These are phyloP conservation scores for Croton laevigatus DNA, from an alignment of 441 rosid species.

Conservation along the genomic window DNA sequence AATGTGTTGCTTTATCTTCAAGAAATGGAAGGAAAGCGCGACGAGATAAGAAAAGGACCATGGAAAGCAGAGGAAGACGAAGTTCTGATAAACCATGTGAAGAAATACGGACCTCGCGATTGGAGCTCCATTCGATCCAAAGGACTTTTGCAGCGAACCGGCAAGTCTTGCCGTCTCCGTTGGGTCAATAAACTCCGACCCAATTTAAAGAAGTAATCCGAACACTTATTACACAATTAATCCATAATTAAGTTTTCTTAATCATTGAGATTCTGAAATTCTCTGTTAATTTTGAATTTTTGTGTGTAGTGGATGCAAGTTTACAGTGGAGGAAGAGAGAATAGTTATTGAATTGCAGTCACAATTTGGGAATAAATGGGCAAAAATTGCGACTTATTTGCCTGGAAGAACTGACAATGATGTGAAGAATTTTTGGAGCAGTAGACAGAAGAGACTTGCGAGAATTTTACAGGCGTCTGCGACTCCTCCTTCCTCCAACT, in stretches of 20 bases:
- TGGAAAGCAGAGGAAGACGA: constrained; percentile 93
- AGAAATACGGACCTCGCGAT: constrained; percentile 72
- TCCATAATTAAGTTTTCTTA: too few relatives aligned
- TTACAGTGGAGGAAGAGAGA: constrained; percentile 81
- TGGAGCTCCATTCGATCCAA: constrained; percentile 99
- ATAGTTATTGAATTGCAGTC: constrained; percentile 82
- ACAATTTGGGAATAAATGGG: constrained; percentile 91
- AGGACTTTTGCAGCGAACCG: constrained; percentile 79
- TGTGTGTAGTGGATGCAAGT: constrained; percentile 74
- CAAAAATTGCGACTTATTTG: constrained; percentile 77
- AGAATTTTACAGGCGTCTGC: constrained; percentile 60
- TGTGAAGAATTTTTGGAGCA: constrained; percentile 97
- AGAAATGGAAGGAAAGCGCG: constrained; percentile 43
- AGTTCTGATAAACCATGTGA: constrained; percentile 67
- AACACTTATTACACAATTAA: neutral
- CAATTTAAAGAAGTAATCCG: constrained; percentile 69
- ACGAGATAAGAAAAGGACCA: constrained; percentile 80
- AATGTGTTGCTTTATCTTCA: neutral
- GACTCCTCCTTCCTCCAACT: constrained; percentile 27
- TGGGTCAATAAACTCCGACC: constrained; percentile 98
- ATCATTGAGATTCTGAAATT: neutral
- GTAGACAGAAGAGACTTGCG: constrained; percentile 75
- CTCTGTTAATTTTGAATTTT: neutral
- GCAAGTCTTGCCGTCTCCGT: constrained; percentile 96
- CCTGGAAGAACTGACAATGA: constrained; percentile 89